phyloP scores from a whole-genome alignment of 1,284 basidiomycete species.

The Butyriboletus appendiculatus region DNA sequence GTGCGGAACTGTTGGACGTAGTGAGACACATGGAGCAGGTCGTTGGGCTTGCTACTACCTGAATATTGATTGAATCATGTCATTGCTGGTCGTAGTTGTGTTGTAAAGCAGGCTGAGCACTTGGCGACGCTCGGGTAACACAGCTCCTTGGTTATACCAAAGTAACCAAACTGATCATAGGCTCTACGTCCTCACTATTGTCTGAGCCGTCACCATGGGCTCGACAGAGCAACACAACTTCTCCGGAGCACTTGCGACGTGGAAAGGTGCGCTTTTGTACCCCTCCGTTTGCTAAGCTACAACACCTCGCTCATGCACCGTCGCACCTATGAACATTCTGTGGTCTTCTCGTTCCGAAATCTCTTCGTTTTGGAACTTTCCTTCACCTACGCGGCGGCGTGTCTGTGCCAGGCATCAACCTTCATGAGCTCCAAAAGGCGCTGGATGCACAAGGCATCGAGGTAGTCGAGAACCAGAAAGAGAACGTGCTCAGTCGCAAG shows the following conservation, averaged over 20 bases:
- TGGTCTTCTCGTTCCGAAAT: background rate
- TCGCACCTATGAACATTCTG: background rate
- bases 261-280: conserved; percentile 64
- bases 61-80: background rate
- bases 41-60: conserved; percentile 3
- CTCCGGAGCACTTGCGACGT: conserved; percentile 82
- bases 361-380: background rate
- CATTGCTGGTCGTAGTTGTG: background rate
- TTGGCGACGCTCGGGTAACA: background rate
- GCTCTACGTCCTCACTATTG: background rate
- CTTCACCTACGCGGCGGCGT: background rate
- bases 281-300: background rate
- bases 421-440: conserved; percentile 87
- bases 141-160: background rate
- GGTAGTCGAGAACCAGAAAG: conserved; percentile 97
- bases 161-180: background rate
- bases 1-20: conserved; percentile 14
- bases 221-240: conserved; percentile 68
- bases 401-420: conserved; percentile 71
- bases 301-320: background rate
- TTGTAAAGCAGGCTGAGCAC: no score
- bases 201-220: conserved; percentile 32
- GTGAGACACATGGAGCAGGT: conserved; percentile 14
- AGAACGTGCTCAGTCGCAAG: conserved; percentile 91
- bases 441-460: conserved; percentile 90